Evolutionary conservation across 768 basidiomycete genomes (phyloP), one percentile per base, ranked within the genome.

Genomic region (Neoboletus brunneissimus): DNA sequence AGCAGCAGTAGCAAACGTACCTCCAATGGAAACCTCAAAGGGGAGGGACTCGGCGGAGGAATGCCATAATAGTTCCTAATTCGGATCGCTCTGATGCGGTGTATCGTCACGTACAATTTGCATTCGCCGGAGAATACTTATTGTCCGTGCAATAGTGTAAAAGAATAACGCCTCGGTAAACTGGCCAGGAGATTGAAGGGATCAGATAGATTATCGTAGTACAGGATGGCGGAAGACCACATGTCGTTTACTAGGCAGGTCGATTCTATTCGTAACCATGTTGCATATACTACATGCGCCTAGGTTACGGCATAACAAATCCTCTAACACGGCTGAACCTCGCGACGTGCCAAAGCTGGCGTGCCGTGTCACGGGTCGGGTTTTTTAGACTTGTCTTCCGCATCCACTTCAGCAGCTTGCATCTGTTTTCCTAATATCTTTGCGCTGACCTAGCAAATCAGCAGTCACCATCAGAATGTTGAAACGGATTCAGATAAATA

Each of bases 401-500:
- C n/a, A n/a, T n/a, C n/a, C n/a, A n/a, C 54, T 52, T 71, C 65
- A 44, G 58, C 57, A 37, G 72, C 72, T 61, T 77, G 73, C 72
- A 87, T 69, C 60, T 76, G 78, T 70, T 85, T 77, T 11, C 86
- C 85, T 44, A 91, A 69, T 56, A 91, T 87, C 72, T 89, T 92
- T 57, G 89, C 89, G 69, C 88, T 82, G 58, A 93, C 86, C 90
- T 91, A 65, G 57, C 59, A 59, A 63, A 59, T 57, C 61, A 41
- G 52, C 25, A 41, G 49, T 56, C 55, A 54, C 46, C 25, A 53
- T 60, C 45, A 60, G 40, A 53, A 38, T n/a, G 47, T 53, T 35
- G 56, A 60, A 63, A 61, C 62, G 58, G 60, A 34, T 56, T 35
- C 60, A 49, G 56, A 54, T 54, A 45, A 38, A 46, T 31, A 57